Evolutionary conservation across 352 stramenopile species (phyloP), one percentile per base, ranked within the genome.

Genomic region (Thraustochytrium sp.): DNA sequence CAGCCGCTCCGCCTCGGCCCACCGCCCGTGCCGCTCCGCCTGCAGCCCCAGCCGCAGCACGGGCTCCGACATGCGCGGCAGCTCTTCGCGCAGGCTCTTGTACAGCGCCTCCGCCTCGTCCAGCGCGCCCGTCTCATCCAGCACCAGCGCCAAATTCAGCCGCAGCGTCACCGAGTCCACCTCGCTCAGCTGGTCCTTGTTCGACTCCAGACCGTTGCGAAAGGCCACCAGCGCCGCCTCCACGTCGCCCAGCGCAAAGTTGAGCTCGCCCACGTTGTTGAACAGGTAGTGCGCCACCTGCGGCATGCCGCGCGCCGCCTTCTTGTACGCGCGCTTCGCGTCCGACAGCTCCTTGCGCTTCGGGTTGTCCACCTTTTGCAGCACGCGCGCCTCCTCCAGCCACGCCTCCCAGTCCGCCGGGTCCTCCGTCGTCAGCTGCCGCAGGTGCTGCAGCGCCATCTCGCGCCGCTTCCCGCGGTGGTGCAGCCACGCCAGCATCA

Each of bases 241-340:
- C 1, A 80, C 53, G 51, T 80, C 68, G 34, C 68, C 68, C 34
- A 80, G 23, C 4, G 48, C 31, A 72, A 80, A 80, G 2, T 80
- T 80, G 8, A 80, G 49, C 38, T 80, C 68, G 34, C 68, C 68
- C 8, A 80, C 68, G 53, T 80, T 80, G 34, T 46, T 80, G 38
- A 55, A 80, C 11, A 80, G 16, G 34, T 55, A 80, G 18, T 46
- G 26, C n/a, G 68, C 31, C 26, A 80, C 36, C 18, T 46, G 46
- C 21, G 31, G 48, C 68, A 80, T 46, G 38, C 68, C 68, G 0
- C 31, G 34, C 21, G 68, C 68, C 34, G 68, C 68, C 68, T 80
- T 80, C 2, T 46, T 80, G 68, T 80, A 80, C 37, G 68, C 48
- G 9, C 68, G 68, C 48, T 75, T 46, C 16, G 68, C 68, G 34